Percentiles rank a stretch among this genome's conserved stretches.
Conservation (phyloP, 2,329 filamentous ascomycete species). For the Ceratocystiopsis brevicomis region DNA sequence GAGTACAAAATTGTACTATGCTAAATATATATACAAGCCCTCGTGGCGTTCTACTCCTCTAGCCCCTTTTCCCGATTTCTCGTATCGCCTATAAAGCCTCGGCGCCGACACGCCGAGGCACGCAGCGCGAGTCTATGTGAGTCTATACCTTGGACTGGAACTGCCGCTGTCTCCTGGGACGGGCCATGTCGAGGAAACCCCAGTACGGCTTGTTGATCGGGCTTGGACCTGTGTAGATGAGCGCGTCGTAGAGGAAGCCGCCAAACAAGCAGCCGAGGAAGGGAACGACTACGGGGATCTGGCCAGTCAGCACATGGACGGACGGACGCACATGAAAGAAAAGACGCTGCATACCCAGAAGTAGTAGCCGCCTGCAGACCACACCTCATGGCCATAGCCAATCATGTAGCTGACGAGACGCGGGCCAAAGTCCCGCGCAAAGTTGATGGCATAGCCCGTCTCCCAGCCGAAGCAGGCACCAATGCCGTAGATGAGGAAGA, state of each 20-base stretch:
- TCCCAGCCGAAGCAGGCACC: constrained; percentile 34
- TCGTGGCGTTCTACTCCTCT: too few species aligned
- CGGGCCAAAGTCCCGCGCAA: constrained; percentile 38
- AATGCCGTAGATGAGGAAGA: constrained; percentile 34
- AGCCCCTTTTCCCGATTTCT: too few species aligned
- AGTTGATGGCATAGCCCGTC: constrained; percentile 35
- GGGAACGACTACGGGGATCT: constrained; percentile 55
- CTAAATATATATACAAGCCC: too few species aligned
- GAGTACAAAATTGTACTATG: too few species aligned
- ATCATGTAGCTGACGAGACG: constrained; percentile 40
- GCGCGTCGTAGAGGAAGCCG: constrained; percentile 46
- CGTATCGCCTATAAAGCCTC: too few species aligned
- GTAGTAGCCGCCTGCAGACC: constrained; percentile 9
- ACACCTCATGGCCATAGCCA: constrained; percentile 11
- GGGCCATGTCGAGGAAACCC: constrained; percentile 35
- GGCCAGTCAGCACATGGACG: too few species aligned
- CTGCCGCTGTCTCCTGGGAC: constrained; percentile 16
- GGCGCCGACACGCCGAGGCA: too few species aligned
- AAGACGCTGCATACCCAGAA: constrained; percentile 5
- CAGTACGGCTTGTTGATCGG: constrained; percentile 50
- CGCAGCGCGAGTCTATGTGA: too few species aligned
- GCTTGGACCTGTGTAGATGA: constrained; percentile 51
- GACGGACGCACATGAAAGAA: too few species aligned
- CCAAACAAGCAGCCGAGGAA: constrained; percentile 46
- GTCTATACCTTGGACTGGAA: constrained; percentile 13